Base-by-base conservation (phyloP, 192 early-diverging fungal genomes). In the Umbelopsis sp. region DNA sequence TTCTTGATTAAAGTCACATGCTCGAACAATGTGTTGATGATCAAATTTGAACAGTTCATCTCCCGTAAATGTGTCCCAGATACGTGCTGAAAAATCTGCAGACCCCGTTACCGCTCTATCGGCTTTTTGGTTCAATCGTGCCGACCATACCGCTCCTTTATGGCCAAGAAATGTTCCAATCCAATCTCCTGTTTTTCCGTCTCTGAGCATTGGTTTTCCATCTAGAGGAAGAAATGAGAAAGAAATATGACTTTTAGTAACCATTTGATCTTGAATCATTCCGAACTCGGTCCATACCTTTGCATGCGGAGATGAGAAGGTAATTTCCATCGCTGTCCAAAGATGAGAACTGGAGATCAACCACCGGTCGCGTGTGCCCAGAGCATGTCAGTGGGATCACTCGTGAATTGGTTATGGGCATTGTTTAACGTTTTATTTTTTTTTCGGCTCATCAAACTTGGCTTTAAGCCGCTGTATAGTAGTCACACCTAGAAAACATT, bases 141-240 rank as follows among this genome's bases (percentile, higher is more conserved):
- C 91, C 67, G 87, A 90, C 95, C 95, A 95, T 4, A 97, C 93
- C 0, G 95, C 95, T 45, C 95, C 95, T 82, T 96, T 96, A 77
- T 96, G 95, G 50, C 93, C 95, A 72, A 90, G 72, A 66, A 96
- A 96, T 12, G 91, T 94, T 17, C 95, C 95, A 68, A 96, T 92
- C 95, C 95, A 96, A 79, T 96, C 95, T 59, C 95, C 95, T 2
- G 95, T 96, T 45, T 87, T 85, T 10, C 95, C 95, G 71, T 93
- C 88, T 69, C 94, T 85, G 74, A 96, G 78, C 83, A 95, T 94
- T 4, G 95, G 94, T 75, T 91, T 92, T 32, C 91, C 88, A 76
- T 95, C 94, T 91, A 69, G 32, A 49, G 29, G 12, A 31, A 21
- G 20, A n/a, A 17, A 32, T 36, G 31, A 31, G n/a, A 29, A 17